Evolutionary conservation across 179 eudicot genomes (phyloP), one percentile per base, ranked within the genome.

Genomic region (Pouteria campechiana): DNA sequence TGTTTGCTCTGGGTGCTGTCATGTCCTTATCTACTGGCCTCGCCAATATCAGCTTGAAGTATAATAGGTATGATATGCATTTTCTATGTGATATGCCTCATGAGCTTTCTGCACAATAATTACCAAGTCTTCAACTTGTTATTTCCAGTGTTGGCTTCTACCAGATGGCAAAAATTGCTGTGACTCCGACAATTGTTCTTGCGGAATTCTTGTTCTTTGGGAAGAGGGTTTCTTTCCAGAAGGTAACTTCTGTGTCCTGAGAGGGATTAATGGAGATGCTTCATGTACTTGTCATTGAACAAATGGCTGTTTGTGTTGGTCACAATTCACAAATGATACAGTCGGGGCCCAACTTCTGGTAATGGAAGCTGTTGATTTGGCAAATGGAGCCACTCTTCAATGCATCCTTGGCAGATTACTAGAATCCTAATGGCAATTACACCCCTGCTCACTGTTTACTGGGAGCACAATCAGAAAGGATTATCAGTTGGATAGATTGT

Each of bases 91-190:
- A 15, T 46, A 18, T 44, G n/a, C 21, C 43, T 57, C 13, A 1
- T 16, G 39, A 37, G 35, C 17, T 31, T 44, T 35, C 17, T 28
- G 41, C 39, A 22, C 29, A 12, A 36, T 42, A 41, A 37, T 25
- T 33, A 17, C 24, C 18, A 22, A 19, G 17, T 37, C 11, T 37
- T 30, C 22, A 15, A 22, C 41, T 46, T 54, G 29, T 36, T 49
- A 17, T 59, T 66, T 35, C 47, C 70, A 87, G 96, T 61, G 94
- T 87, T 37, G 96, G 96, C 51, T 87, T 87, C 66, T 87, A 87
- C 66, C 96, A 87, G 83, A 87, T 87, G 96, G 94, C 96, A 36
- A 87, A 87, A 75, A 79, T 83, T 56, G 90, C 96, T 10, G 96
- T 87, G 40, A 87, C 94, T 5, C 96, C 96, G 7, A 81, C 90